A percentile compares a stretch with the other conserved stretches of the same genome.
Conservation (phyloP, 805 yeast genomes). For the Ogataea thermomethanolica region DNA sequence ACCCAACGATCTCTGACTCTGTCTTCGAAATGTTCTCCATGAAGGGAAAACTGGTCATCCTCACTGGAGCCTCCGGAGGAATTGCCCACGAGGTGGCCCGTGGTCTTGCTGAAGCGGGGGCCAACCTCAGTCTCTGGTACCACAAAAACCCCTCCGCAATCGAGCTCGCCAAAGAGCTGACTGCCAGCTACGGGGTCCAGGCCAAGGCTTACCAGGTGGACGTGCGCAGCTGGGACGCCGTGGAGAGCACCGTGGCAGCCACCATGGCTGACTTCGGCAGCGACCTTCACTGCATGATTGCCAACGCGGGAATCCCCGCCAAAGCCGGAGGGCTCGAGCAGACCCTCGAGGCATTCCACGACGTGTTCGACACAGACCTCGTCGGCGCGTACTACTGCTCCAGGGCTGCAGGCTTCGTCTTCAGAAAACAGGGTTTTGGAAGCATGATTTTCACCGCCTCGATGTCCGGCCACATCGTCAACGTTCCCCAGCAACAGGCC, state of each 20-base stretch:
- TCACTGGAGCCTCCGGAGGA: slow-evolving; percentile 58
- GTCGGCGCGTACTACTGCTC: slow-evolving; percentile 49
- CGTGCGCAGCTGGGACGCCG: slow-evolving; percentile 30
- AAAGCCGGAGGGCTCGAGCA: slow-evolving; percentile 35
- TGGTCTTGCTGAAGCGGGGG: slow-evolving; percentile 51
- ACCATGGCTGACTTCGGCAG: slow-evolving; percentile 36
- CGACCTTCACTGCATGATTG: slow-evolving; percentile 38
- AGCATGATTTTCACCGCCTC: slow-evolving; percentile 48
- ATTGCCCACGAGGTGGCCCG: slow-evolving; percentile 52
- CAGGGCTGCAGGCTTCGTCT: slow-evolving; percentile 42
- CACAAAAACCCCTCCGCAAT: slow-evolving; percentile 16
- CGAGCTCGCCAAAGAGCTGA: slow-evolving; percentile 25
- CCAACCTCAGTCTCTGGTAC: slow-evolving; percentile 39
- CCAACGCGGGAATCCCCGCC: slow-evolving; percentile 39
- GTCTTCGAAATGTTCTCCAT: slow-evolving; percentile 35
- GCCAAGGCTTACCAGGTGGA: slow-evolving; percentile 31
- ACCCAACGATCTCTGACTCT: slow-evolving; percentile 15
- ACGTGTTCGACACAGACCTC: slow-evolving; percentile 45
- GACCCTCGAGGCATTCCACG: slow-evolving; percentile 25
- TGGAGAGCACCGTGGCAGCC: slow-evolving; percentile 27
- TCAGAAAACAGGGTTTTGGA: slow-evolving; percentile 43
- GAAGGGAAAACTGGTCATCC: slow-evolving; percentile 39
- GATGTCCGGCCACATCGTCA: slow-evolving; percentile 49
- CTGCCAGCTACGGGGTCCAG: slow-evolving; percentile 13
- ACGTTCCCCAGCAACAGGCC: slow-evolving; percentile 47